These are phyloP conservation scores for Lentinula sp. DNA, from an alignment of 768 basidiomycete genomes.

Conservation along the genomic window DNA sequence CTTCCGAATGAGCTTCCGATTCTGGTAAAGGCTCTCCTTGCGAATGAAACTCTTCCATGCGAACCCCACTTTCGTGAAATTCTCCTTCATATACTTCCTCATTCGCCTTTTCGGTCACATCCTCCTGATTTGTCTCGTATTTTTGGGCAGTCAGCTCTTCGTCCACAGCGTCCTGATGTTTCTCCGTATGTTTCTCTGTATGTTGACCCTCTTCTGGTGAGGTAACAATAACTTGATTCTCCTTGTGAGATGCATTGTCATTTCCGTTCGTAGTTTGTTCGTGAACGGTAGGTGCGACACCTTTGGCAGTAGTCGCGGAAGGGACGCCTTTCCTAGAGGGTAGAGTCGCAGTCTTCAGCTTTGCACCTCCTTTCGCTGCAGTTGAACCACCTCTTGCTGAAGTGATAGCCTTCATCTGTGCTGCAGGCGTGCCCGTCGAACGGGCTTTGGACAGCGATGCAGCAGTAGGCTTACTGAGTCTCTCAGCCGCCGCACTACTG, in stretches of 20 bases:
- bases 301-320: not conserved
- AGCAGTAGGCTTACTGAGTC: constrained; percentile 79
- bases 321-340: not conserved
- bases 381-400: constrained; percentile 17
- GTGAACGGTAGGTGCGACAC: not conserved
- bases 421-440: constrained; percentile 20
- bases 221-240: not conserved
- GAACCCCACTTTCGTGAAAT: not conserved
- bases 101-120: constrained; percentile 7
- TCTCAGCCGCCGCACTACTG: constrained; percentile 49
- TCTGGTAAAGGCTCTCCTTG: not conserved
- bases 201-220: constrained; percentile 9
- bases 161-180: constrained; percentile 7
- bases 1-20: not conserved
- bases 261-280: constrained; percentile 5
- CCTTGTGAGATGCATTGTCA: constrained; percentile 4
- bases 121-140: not conserved
- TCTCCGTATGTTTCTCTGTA: constrained; percentile 16
- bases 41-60: not conserved
- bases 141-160: not conserved
- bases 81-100: not conserved
- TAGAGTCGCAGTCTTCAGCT: not conserved
- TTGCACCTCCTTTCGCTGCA: not conserved
- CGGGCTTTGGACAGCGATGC: constrained; percentile 60
- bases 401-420: constrained; percentile 16